Conservation (phyloP, 306 rosid genomes). For the Arachis hypogaea region DNA sequence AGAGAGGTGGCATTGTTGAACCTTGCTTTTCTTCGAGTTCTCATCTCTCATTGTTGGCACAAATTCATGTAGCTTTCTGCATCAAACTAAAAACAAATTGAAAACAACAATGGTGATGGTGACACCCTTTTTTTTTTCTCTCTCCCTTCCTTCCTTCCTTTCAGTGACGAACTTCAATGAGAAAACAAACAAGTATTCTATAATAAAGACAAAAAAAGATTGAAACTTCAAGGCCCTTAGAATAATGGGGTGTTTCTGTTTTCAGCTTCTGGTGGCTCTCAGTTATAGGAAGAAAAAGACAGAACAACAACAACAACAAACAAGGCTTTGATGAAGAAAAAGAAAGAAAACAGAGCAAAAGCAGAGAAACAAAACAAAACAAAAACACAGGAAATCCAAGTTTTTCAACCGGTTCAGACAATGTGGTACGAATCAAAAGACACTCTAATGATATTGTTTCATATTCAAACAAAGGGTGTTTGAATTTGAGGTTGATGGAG, state of each 20-base stretch:
- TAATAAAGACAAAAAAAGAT: neutral
- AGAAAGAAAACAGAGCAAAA: conserved; percentile 39
- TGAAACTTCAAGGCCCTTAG: neutral
- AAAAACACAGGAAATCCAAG: conserved; percentile 43
- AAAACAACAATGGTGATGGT: conserved; percentile 23
- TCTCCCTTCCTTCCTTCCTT: neutral
- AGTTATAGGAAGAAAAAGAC: conserved; percentile 29
- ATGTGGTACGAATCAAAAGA: conserved; percentile 42
- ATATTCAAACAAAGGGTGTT: neutral
- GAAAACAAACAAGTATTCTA: conserved; percentile 15
- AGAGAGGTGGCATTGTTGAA: conserved; percentile 48
- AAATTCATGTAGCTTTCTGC: conserved; percentile 70
- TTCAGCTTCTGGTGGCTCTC: conserved; percentile 24
- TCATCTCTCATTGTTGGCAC: conserved; percentile 95
- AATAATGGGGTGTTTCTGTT: conserved; percentile 27
- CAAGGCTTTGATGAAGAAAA: conserved; percentile 29
- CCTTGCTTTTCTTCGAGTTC: conserved; percentile 96
- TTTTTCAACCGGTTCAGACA: conserved; percentile 45
- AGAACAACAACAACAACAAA: neutral
- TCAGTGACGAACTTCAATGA: conserved; percentile 1
- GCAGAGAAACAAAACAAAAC: conserved; percentile 39
- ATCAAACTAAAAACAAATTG: conserved; percentile 37
- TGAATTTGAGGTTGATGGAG: conserved; percentile 45
- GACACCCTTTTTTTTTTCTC: neutral
- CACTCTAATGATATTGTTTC: conserved; percentile 34